These are phyloP conservation scores for Cucumis melo DNA, from an alignment of 306 rosid species.

Conservation along the genomic window DNA sequence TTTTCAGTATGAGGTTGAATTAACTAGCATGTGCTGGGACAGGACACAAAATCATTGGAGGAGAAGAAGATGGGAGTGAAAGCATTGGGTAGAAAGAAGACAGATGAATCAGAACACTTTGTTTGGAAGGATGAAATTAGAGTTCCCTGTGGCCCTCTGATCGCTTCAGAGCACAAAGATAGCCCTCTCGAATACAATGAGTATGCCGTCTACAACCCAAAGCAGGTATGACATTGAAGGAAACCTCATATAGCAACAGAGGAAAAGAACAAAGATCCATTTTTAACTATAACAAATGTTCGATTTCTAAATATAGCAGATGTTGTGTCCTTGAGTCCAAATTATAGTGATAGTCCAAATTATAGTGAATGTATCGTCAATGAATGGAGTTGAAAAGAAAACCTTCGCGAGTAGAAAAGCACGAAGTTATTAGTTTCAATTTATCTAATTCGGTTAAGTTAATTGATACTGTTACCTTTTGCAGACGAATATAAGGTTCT, in stretches of 20 bases:
- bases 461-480: too few species aligned
- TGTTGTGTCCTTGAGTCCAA: too few species aligned
- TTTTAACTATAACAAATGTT: not conserved
- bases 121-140: slow-evolving; percentile 68
- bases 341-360: too few species aligned
- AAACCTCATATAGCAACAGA: not conserved
- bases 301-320: too few species aligned
- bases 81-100: slow-evolving; percentile 57
- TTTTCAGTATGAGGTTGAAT: not conserved
- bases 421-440: too few species aligned
- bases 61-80: slow-evolving; percentile 54
- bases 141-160: slow-evolving; percentile 61
- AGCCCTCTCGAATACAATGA: slow-evolving; percentile 62
- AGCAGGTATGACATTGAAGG: slow-evolving; percentile 26
- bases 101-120: slow-evolving; percentile 64
- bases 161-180: slow-evolving; percentile 50
- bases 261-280: not conserved
- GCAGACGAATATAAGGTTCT: slow-evolving; percentile 60
- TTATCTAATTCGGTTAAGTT: too few species aligned
- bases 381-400: not conserved
- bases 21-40: not conserved
- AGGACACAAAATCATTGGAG: slow-evolving; percentile 54
- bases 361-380: not conserved
- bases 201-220: slow-evolving; percentile 62
- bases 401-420: too few species aligned